Percentiles rank a stretch among this genome's conserved stretches.
Conservation (phyloP, 1,284 basidiomycete genomes). For the Caloboletus firmus region DNA sequence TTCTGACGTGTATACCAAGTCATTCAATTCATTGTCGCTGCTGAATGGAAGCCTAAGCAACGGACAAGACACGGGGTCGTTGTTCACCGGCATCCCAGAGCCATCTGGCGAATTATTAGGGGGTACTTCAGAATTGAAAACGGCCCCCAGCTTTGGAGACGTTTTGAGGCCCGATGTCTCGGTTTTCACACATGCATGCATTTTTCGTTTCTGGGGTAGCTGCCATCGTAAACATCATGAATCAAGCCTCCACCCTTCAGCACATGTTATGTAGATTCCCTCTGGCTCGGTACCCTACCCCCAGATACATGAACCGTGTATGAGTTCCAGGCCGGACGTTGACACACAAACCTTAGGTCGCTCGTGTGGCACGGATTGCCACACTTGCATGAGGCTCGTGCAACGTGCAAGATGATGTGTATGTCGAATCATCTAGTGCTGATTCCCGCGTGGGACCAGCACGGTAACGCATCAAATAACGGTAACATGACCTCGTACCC, state of each 20-base stretch:
- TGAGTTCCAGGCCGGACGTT: constrained; percentile 22
- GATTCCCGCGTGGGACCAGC: constrained; percentile 40
- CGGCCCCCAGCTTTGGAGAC: too few species aligned
- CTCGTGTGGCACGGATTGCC: constrained; percentile 8
- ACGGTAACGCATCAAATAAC: neutral
- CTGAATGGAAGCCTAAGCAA: neutral
- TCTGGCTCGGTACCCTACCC: constrained; percentile 38
- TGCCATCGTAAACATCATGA: neutral
- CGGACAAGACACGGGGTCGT: neutral
- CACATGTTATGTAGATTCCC: constrained; percentile 25
- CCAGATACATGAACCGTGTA: constrained; percentile 37
- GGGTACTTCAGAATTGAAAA: too few species aligned
- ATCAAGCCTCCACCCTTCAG: neutral
- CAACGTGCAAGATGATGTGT: constrained; percentile 39
- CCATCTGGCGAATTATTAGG: neutral
- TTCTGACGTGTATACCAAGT: neutral
- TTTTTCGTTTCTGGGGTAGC: neutral
- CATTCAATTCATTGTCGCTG: neutral
- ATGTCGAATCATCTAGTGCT: constrained; percentile 31
- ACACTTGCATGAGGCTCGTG: constrained; percentile 2
- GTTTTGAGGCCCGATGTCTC: neutral
- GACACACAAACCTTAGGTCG: constrained; percentile 35
- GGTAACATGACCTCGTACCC: constrained; percentile 40
- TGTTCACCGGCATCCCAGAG: neutral
- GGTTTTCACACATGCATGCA: neutral